Percentiles rank a stretch among this genome's conserved stretches.
These are phyloP conservation scores for Hanseniaspora taiwanica DNA, from an alignment of 805 yeast genomes.

Conservation along the genomic window DNA sequence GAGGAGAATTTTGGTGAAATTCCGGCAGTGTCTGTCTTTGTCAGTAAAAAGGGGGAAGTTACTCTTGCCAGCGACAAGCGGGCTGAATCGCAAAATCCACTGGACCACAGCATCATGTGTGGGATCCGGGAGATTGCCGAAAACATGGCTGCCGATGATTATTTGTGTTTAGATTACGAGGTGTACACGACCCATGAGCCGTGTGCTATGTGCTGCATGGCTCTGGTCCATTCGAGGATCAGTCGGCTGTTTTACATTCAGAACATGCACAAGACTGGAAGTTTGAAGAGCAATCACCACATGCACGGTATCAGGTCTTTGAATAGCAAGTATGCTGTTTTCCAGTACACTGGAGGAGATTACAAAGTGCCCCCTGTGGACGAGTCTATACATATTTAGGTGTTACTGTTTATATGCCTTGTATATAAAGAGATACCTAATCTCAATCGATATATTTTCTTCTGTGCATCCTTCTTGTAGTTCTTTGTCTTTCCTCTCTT, in stretches of 20 bases:
- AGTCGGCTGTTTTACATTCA: slow-evolving; percentile 50
- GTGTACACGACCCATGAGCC: slow-evolving; percentile 93
- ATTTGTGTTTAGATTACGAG: slow-evolving; percentile 63
- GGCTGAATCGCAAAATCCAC: slow-evolving; percentile 28
- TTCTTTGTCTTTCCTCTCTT: slow-evolving; percentile 87
- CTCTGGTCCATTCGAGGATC: slow-evolving; percentile 80
- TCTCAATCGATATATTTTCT: slow-evolving; percentile 69
- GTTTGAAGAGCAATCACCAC: slow-evolving; percentile 47
- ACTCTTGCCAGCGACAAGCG: slow-evolving; percentile 31
- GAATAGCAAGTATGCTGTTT: slow-evolving; percentile 81
- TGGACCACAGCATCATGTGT: slow-evolving; percentile 63
- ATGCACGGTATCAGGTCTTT: slow-evolving; percentile 63
- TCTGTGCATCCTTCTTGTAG: slow-evolving; percentile 80
- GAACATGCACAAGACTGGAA: slow-evolving; percentile 38
- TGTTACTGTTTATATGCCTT: too few relatives aligned
- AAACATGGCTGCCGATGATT: slow-evolving; percentile 18
- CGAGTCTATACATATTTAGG: too few relatives aligned
- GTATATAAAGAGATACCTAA: background rate
- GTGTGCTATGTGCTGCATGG: slow-evolving; percentile 95
- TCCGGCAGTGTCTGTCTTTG: slow-evolving; percentile 51
- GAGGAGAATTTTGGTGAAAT: slow-evolving; percentile 13
- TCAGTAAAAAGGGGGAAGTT: slow-evolving; percentile 37
- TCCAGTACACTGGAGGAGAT: slow-evolving; percentile 29
- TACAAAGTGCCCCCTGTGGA: background rate
- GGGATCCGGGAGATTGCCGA: slow-evolving; percentile 56